These are phyloP conservation scores for Fusarium zealandicum DNA, from an alignment of 2,329 filamentous ascomycete species.

Conservation along the genomic window DNA sequence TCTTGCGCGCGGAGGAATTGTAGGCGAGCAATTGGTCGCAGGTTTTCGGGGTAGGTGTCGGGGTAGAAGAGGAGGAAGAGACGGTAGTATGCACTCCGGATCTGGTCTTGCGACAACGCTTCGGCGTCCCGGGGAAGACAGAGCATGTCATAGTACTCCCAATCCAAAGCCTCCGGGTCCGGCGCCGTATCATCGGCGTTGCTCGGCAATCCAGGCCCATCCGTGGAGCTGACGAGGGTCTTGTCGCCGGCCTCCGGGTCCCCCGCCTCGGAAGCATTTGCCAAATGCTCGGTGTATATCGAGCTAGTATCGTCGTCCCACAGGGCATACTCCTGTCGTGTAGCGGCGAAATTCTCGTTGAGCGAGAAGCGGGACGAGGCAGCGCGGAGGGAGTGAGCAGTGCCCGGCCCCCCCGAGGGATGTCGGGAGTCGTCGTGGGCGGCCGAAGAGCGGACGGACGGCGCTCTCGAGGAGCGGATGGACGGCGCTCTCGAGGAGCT, in stretches of 20 bases:
- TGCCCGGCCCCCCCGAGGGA: slow-evolving; percentile 21
- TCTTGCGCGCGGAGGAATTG: slow-evolving; percentile 53
- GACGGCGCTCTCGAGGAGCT: slow-evolving; percentile 35
- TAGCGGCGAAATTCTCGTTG: slow-evolving; percentile 57
- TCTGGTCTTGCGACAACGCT: slow-evolving; percentile 43
- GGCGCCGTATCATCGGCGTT: background rate
- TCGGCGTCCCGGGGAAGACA: slow-evolving; percentile 49
- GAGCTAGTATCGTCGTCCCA: slow-evolving; percentile 58
- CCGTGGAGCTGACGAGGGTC: slow-evolving; percentile 19
- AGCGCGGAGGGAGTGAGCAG: slow-evolving; percentile 44
- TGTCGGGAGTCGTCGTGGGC: slow-evolving; percentile 33
- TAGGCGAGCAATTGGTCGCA: slow-evolving; percentile 49
- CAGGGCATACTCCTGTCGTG: slow-evolving; percentile 55
- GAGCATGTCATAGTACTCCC: slow-evolving; percentile 55
- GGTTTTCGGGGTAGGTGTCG: slow-evolving; percentile 50
- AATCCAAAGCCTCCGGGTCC: slow-evolving; percentile 22
- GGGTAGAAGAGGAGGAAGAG: slow-evolving; percentile 55
- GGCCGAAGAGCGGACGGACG: slow-evolving; percentile 40
- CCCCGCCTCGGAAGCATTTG: slow-evolving; percentile 37
- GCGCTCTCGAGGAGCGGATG: slow-evolving; percentile 25
- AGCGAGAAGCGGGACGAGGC: slow-evolving; percentile 56
- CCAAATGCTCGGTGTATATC: slow-evolving; percentile 47
- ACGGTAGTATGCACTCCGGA: slow-evolving; percentile 55
- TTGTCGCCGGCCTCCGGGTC: slow-evolving; percentile 27
- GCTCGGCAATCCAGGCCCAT: slow-evolving; percentile 14